Conservation (phyloP, 2,329 filamentous ascomycete species). For the Beauveria asiatica region DNA sequence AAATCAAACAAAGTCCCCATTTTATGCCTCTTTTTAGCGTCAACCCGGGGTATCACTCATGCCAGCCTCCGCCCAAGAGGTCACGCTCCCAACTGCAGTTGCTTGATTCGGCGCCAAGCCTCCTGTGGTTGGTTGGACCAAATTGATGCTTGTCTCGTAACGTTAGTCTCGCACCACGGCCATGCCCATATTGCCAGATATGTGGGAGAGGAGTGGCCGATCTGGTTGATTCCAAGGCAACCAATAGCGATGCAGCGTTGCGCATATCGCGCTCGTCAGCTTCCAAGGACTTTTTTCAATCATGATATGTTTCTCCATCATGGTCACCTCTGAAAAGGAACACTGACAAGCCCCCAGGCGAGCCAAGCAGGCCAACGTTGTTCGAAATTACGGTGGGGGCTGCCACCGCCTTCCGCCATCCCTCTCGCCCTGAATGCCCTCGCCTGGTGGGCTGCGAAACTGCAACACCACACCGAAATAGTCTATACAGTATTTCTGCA, state of each 20-base stretch:
- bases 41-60: background rate
- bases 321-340: background rate
- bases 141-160: background rate
- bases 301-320: background rate
- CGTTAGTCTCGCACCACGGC: background rate
- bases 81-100: conserved; percentile 4
- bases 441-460: background rate
- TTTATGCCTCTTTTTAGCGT: conserved; percentile 4
- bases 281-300: background rate
- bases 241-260: background rate
- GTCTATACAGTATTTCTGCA: conserved; percentile 5
- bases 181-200: background rate
- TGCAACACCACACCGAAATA: conserved; percentile 4
- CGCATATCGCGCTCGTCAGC: background rate
- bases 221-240: background rate
- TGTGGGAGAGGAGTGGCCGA: background rate
- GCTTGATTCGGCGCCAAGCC: conserved; percentile 4
- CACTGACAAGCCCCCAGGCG: background rate
- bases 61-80: background rate
- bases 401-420: background rate
- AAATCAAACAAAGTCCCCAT: background rate
- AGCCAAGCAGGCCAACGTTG: background rate
- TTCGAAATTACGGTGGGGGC: conserved; percentile 5
- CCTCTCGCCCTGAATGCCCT: conserved; percentile 1
- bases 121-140: conserved; percentile 4